Base-by-base conservation (phyloP, 2,329 filamentous ascomycete species). In the Neopestalotiopsis clavispora region DNA sequence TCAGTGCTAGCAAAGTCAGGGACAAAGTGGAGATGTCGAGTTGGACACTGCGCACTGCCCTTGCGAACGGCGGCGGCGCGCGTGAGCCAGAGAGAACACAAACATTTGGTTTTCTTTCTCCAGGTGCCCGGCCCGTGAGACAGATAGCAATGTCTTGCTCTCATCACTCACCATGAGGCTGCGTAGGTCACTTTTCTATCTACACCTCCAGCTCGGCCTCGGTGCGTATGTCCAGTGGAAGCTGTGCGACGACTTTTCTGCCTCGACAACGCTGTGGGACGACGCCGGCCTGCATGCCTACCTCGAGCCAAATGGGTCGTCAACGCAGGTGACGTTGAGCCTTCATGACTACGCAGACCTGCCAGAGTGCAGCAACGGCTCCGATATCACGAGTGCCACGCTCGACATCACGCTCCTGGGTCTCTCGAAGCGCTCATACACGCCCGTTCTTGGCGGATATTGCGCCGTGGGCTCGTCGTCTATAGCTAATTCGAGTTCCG, bases 181-280 rank as follows among this genome's bases (percentile, higher is more conserved):
- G n/a, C 34, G 14, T 17, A n/a, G 59, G 61, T n/a, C 20, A 23
- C 40, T 64, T 12, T 2, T 64, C 20, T 13, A 20, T 28, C 38
- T 64, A 14, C 40, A 45, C 17, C n/a, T 45, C 34, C 61, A 49
- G 17, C 61, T 28, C 4, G 28, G 40, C 13, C 61, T 45, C 28
- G 40, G 61, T 34, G 61, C 61, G 4, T 64, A 64, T 30, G 61
- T 64, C 6, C 61, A 64, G 20, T 45, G n/a, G 38, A 64, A 45
- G 20, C 38, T 42, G 13, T 64, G 61, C 61, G 61, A 64, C 38
- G 38, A 64, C 61, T 64, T 64, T 7, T 4, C 38, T 10, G 61
- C 23, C n/a, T 13, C 59, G 59, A 20, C 61, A 12, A 28, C n/a
- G 23, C 12, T 20, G n/a, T 64, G 61, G 61, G n/a, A 20, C 6